phyloP scores from a whole-genome alignment of 2,329 filamentous ascomycete genomes.

The Sporothrix sp. region DNA sequence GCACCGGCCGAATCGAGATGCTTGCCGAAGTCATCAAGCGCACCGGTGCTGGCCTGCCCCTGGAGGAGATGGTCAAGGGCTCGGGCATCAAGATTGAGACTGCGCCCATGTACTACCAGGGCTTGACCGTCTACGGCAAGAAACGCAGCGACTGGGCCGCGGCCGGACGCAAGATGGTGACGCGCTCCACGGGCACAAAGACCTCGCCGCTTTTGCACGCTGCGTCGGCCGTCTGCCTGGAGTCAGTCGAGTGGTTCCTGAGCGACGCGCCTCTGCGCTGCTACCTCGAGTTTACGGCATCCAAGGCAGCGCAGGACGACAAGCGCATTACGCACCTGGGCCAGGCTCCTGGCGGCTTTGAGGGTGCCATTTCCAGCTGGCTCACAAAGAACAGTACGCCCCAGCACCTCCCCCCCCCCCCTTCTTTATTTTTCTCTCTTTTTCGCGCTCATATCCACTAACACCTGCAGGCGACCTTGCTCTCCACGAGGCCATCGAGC shows the following conservation, averaged over 20 bases:
- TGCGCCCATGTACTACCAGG: constrained; percentile 66
- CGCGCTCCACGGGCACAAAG: constrained; percentile 31
- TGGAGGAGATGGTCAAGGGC: constrained; percentile 56
- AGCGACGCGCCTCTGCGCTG: constrained; percentile 57
- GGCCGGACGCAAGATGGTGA: constrained; percentile 41
- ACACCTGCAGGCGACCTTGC: constrained; percentile 43
- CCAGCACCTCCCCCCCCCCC: too few relatives aligned
- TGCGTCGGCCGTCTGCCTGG: constrained; percentile 47
- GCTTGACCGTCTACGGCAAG: constrained; percentile 63
- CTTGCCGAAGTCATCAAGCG: constrained; percentile 55
- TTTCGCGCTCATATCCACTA: neutral
- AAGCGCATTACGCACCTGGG: constrained; percentile 51
- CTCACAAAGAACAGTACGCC: constrained; percentile 50
- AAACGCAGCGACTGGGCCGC: constrained; percentile 66
- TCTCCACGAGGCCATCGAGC: constrained; percentile 56
- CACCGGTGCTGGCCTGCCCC: constrained; percentile 58
- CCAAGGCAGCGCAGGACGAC: constrained; percentile 51
- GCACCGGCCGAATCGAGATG: constrained; percentile 42
- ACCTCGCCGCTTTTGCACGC: constrained; percentile 53
- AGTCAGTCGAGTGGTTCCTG: constrained; percentile 66
- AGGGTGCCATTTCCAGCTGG: constrained; percentile 53
- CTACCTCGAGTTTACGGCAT: constrained; percentile 57
- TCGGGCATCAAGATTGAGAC: constrained; percentile 53
- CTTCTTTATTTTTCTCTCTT: constrained; percentile 13
- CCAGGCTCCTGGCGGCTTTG: constrained; percentile 51